These are phyloP conservation scores for Setaria italica DNA, from an alignment of 202 grass and related monocot genomes.

Conservation along the genomic window DNA sequence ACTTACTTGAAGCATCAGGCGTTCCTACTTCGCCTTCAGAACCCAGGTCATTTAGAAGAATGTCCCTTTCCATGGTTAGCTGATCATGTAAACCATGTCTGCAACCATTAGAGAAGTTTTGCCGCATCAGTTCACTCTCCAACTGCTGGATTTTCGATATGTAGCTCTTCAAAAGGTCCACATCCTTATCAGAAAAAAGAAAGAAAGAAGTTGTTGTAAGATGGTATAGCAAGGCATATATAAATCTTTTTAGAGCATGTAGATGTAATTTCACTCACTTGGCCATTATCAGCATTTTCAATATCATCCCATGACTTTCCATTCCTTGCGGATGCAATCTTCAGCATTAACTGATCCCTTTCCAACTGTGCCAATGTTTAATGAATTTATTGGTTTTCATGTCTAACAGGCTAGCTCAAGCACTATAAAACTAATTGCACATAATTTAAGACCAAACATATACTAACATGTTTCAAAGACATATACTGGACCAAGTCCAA, in stretches of 20 bases:
- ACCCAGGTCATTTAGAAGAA: slow-evolving; percentile 57
- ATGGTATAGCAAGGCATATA: background rate
- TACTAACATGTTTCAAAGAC: background rate
- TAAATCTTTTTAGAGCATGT: background rate
- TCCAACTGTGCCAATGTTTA: slow-evolving; percentile 64
- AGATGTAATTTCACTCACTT: slow-evolving; percentile 54
- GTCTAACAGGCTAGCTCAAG: background rate
- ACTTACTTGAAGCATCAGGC: slow-evolving; percentile 64
- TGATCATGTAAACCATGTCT: slow-evolving; percentile 63
- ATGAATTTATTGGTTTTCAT: slow-evolving; percentile 14
- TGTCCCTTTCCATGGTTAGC: slow-evolving; percentile 56
- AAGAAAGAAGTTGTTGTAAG: slow-evolving; percentile 26
- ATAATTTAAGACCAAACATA: background rate
- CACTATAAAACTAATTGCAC: slow-evolving; percentile 32
- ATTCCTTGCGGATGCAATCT: slow-evolving; percentile 70
- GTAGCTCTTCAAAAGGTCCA: slow-evolving; percentile 82
- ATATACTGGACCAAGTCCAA: background rate
- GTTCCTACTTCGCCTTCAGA: slow-evolving; percentile 64
- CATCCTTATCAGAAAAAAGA: slow-evolving; percentile 49
- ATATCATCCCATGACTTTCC: slow-evolving; percentile 85
- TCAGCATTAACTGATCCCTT: slow-evolving; percentile 81
- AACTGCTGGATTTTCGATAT: slow-evolving; percentile 87
- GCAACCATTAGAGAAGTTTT: slow-evolving; percentile 64
- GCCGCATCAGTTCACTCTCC: slow-evolving; percentile 68
- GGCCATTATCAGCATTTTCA: slow-evolving; percentile 51